Percentiles rank a stretch among this genome's conserved stretches.
Conservation (phyloP, 139 green algal genomes). For the Chlamydomonas asymmetrica region DNA sequence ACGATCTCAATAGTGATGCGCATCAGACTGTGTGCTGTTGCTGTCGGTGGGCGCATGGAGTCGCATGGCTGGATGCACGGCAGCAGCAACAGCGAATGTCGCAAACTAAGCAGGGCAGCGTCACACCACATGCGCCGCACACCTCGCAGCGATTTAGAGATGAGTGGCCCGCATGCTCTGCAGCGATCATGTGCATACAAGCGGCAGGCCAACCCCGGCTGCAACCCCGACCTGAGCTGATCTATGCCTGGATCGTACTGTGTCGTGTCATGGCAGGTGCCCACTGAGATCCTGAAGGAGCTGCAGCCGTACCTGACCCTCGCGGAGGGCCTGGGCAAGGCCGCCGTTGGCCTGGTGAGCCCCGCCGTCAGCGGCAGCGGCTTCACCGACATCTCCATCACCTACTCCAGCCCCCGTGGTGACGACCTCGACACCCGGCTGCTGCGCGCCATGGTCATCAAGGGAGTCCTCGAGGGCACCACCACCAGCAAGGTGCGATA, state of each 20-base stretch:
- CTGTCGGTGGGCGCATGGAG: no score
- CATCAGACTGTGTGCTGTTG: no score
- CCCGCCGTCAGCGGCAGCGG: constrained; percentile 34
- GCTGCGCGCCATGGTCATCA: constrained; percentile 93
- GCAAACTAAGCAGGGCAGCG: no score
- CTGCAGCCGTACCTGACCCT: constrained; percentile 87
- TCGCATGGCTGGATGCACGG: no score
- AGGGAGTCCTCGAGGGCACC: constrained; percentile 77
- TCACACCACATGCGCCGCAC: no score
- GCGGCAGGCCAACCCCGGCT: no score
- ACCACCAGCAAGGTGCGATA: constrained; percentile 48
- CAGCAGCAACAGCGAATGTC: no score
- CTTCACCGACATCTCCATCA: constrained; percentile 83
- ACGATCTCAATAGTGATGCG: no score
- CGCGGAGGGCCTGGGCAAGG: constrained; percentile 74
- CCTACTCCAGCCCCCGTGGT: constrained; percentile 74
- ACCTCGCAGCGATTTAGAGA: no score
- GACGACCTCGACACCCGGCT: constrained; percentile 93
- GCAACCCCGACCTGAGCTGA: no score
- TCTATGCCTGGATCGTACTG: not conserved
- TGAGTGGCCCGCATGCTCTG: no score
- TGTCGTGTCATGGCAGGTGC: constrained; percentile 49
- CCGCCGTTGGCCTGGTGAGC: constrained; percentile 42
- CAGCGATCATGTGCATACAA: no score
- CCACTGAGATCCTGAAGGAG: constrained; percentile 90